A percentile compares a stretch with the other conserved stretches of the same genome.
Conservation (phyloP, 1,284 basidiomycete genomes). For the Apiotrichum laibachii region DNA sequence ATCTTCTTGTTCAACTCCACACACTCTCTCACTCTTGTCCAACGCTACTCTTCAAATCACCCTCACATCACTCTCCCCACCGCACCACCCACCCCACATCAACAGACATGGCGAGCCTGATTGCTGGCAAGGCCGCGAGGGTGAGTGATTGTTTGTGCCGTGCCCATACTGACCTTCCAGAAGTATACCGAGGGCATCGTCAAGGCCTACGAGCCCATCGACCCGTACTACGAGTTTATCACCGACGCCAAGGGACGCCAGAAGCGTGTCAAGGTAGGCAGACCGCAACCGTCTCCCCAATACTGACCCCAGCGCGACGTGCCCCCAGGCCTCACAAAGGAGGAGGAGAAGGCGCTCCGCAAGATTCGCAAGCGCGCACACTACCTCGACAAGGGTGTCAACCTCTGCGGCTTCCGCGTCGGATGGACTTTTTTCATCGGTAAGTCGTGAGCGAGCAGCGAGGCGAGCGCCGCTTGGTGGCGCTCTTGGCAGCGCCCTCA, state of each 20-base stretch:
- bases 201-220: slow-evolving; percentile 62
- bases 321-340: slow-evolving; percentile 72
- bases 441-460: slow-evolving; percentile 34
- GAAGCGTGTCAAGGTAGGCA: slow-evolving; percentile 65
- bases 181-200: slow-evolving; percentile 9
- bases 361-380: slow-evolving; percentile 76
- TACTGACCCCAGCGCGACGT: slow-evolving; percentile 59
- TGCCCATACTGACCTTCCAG: slow-evolving; percentile 6
- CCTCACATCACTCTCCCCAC: too few relatives aligned
- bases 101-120: background rate
- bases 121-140: background rate
- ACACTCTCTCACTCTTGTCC: too few relatives aligned
- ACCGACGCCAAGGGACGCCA: slow-evolving; percentile 64
- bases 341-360: slow-evolving; percentile 72
- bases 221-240: slow-evolving; percentile 77
- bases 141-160: background rate
- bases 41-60: too few relatives aligned
- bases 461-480: background rate
- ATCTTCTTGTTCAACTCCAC: too few relatives aligned
- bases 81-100: too few relatives aligned
- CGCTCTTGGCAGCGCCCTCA: background rate
- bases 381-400: slow-evolving; percentile 87
- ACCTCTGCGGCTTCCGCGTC: slow-evolving; percentile 75
- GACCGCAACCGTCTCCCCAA: background rate
- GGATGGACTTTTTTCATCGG: slow-evolving; percentile 79